Evolutionary conservation across 2,329 filamentous ascomycete genomes (phyloP).

Genomic region (Cryphonectria naterciae): DNA sequence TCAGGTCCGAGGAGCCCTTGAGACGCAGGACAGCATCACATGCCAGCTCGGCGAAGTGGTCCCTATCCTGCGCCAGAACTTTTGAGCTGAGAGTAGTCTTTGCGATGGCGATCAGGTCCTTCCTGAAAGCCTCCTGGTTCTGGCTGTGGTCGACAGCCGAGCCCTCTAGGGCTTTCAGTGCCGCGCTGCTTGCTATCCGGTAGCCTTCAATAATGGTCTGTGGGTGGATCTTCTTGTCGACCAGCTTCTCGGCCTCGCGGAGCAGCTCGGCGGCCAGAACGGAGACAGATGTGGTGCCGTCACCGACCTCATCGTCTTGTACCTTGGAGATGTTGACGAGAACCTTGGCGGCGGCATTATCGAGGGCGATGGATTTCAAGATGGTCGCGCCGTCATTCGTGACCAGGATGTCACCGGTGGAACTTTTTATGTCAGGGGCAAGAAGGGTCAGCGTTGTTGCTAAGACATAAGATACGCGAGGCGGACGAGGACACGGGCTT

Average conservation of each 20-base stretch:
- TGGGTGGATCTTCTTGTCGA: slow-evolving; percentile 97
- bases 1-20: slow-evolving; percentile 88
- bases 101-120: slow-evolving; percentile 88
- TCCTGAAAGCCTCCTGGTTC: slow-evolving; percentile 80
- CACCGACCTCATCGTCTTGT: slow-evolving; percentile 97
- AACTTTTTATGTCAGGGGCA: slow-evolving; percentile 56
- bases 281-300: slow-evolving; percentile 97
- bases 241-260: slow-evolving; percentile 93
- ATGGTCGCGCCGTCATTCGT: slow-evolving; percentile 99
- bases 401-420: slow-evolving; percentile 95
- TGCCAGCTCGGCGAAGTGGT: slow-evolving; percentile 88
- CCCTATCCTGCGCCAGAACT: slow-evolving; percentile 89
- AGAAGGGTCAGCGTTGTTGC: slow-evolving; percentile 24
- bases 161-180: slow-evolving; percentile 80
- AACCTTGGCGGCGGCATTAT: slow-evolving; percentile 97
- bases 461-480: neutral
- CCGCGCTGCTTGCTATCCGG: slow-evolving; percentile 91
- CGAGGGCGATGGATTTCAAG: slow-evolving; percentile 95
- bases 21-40: slow-evolving; percentile 90
- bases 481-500: neutral
- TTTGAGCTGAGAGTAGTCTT: slow-evolving; percentile 97
- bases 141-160: slow-evolving; percentile 89
- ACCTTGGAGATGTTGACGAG: slow-evolving; percentile 99
- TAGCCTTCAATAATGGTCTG: slow-evolving; percentile 99
- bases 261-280: slow-evolving; percentile 94